Evolutionary conservation across 495 filamentous ascomycete species (phyloP), one percentile per base, ranked within the genome.

Genomic region (Hypoxylon cercidicola): DNA sequence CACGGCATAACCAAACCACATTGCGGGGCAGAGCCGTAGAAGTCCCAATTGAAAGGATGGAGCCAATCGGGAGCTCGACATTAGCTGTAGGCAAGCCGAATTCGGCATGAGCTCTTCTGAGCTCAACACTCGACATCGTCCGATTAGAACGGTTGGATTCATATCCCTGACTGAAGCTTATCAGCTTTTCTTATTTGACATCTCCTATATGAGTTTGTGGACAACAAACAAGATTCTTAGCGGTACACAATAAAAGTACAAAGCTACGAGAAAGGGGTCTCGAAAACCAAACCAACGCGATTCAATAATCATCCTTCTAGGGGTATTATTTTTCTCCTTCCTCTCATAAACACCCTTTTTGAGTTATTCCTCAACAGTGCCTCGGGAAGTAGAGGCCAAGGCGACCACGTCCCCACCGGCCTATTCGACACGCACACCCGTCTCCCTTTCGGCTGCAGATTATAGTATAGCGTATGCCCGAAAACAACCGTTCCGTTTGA

Each of bases 1-100:
- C 32, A 15, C 65, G 60, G 65, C 65, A 68, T 60, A 68, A 63
- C 41, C 55, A 34, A 23, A 25, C 16, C 2, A 40, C 30, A 5
- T 50, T 56, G 60, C 49, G 60, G 65, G 65, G 65, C 53, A 62
- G 18, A 37, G 25, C 55, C 41, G 39, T 11, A 41, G 19, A 59
- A 35, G 20, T 60, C 39, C 55, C 55, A 60, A 64, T 64, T 53
- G 60, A 63, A 64, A 30, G 32, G 55, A 52, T 13, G n/a, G 10
- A 35, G 20, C 65, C 65, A 68, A 68, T 68, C 9, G 47, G 50
- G 30, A 52, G 39, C 50, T 55, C n/a, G 18, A 40, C 28, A 60
- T 51, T 64, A 46, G 19, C 60, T 68, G 45, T 23, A 23, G 52
- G 39, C 46, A 15, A 68, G 65, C 65, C 65, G 65, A 68, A 64